phyloP scores from a whole-genome alignment of 352 stramenopile species.

The Globisporangium paddicum region DNA sequence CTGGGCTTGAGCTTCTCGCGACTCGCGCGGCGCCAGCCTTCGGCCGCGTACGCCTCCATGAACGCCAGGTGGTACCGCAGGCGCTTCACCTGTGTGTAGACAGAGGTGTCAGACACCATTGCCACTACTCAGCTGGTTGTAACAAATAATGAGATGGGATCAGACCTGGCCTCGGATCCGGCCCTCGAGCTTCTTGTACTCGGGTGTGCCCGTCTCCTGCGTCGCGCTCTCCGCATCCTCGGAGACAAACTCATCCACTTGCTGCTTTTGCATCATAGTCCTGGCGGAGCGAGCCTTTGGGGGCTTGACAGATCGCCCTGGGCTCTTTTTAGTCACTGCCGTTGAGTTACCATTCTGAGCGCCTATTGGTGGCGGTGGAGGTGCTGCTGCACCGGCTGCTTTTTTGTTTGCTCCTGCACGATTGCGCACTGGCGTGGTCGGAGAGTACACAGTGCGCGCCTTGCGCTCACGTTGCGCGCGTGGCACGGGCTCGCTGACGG shows the following conservation, averaged over 20 bases:
- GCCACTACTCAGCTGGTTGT: no score
- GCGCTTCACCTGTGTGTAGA: constrained; percentile 32
- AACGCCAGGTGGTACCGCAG: constrained; percentile 68
- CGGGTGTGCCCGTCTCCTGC: not conserved
- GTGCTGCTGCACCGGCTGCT: not conserved
- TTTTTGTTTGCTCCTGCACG: not conserved
- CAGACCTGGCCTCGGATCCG: constrained; percentile 4
- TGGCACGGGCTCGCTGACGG: not conserved
- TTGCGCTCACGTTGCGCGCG: constrained; percentile 13
- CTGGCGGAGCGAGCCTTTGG: not conserved
- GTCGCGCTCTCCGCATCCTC: not conserved
- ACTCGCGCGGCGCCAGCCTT: constrained; percentile 76
- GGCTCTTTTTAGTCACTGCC: not conserved
- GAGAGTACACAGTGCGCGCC: constrained; percentile 17
- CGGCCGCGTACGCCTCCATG: constrained; percentile 76
- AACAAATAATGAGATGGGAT: not conserved
- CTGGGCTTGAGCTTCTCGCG: constrained; percentile 80
- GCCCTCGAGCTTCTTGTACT: constrained; percentile 14
- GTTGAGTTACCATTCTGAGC: not conserved
- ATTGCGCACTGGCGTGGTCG: constrained; percentile 1
- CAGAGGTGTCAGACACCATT: not conserved
- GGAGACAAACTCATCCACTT: not conserved
- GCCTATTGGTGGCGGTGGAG: not conserved
- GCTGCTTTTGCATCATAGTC: not conserved
- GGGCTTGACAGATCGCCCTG: not conserved